These are phyloP conservation scores for Lagerstroemia speciosa DNA, from an alignment of 345 rosid genomes.

Conservation along the genomic window DNA sequence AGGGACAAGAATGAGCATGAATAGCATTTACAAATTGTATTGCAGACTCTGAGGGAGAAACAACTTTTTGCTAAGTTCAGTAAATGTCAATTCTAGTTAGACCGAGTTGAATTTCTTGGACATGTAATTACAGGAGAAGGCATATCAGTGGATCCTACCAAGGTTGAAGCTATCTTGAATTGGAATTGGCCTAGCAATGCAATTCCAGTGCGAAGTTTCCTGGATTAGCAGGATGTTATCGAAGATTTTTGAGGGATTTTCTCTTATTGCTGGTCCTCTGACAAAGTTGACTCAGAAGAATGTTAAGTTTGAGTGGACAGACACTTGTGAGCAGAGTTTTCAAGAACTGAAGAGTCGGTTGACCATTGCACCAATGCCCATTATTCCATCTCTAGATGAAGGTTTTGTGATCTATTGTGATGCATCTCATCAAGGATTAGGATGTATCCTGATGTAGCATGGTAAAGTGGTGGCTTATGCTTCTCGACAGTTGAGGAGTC, in stretches of 20 bases:
- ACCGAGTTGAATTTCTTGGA: not conserved
- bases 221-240: not conserved
- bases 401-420: not conserved
- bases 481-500: not conserved
- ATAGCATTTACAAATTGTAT: not conserved
- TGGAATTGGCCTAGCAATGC: not conserved
- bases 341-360: not conserved
- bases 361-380: not conserved
- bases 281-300: not conserved
- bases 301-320: not conserved
- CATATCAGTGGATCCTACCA: not conserved
- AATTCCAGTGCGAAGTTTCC: not conserved
- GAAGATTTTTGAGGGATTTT: not conserved
- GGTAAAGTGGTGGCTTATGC: not conserved
- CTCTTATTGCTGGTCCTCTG: not conserved
- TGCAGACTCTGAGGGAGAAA: not conserved
- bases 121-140: not conserved
- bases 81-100: not conserved
- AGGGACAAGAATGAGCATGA: not conserved
- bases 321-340: not conserved
- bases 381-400: not conserved
- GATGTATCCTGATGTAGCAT: not conserved
- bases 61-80: not conserved
- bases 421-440: not conserved
- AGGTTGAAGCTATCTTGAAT: not conserved